Evolutionary conservation across 2,329 filamentous ascomycete genomes (phyloP).

Genomic region (Alternaria angustiovoidea): DNA sequence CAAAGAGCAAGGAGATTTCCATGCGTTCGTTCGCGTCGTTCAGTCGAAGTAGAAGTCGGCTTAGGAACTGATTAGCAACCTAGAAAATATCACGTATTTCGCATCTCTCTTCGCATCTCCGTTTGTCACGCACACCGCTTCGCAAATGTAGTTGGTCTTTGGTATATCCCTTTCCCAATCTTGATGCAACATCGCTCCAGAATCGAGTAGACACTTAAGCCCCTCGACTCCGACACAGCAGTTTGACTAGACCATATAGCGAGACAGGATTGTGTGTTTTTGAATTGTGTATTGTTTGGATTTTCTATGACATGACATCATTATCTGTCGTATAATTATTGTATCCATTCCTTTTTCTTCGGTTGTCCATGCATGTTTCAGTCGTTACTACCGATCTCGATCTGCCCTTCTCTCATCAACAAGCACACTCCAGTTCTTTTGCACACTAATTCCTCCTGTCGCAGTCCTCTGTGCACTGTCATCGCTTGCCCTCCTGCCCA

Average conservation of each 20-base stretch:
- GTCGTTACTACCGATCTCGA: background rate
- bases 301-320: background rate
- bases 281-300: background rate
- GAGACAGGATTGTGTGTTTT: background rate
- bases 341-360: background rate
- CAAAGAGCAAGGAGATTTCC: conserved; percentile 14
- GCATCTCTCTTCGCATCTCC: background rate
- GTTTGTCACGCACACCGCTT: background rate
- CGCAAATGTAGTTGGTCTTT: background rate
- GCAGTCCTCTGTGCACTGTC: conserved; percentile 10
- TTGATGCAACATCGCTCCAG: background rate
- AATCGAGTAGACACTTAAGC: no score
- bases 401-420: conserved; percentile 12
- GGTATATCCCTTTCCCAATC: background rate
- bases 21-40: conserved; percentile 12
- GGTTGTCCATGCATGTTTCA: background rate
- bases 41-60: conserved; percentile 18
- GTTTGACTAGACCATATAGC: background rate
- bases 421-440: conserved; percentile 18
- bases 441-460: conserved; percentile 9
- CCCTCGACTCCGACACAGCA: no score
- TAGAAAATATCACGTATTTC: background rate
- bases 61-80: background rate
- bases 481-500: conserved; percentile 14
- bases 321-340: background rate